Percentiles rank a stretch among this genome's conserved stretches.
Conservation (phyloP, 2,329 filamentous ascomycete genomes). For the Penicillium frequentans region DNA sequence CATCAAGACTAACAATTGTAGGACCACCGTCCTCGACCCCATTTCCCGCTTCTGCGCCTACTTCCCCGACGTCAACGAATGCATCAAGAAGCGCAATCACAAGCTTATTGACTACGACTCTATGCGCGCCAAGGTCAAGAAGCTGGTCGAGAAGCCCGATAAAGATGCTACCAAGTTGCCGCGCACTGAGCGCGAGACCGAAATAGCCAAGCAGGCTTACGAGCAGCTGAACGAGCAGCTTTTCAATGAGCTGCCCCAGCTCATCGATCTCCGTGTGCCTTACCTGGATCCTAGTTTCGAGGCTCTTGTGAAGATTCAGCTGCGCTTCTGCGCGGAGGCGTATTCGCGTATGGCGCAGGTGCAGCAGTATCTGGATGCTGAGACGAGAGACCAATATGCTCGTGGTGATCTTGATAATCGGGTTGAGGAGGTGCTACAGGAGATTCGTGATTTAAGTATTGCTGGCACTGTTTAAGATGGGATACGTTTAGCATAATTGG, state of each 20-base stretch:
- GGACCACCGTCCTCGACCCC: slow-evolving; percentile 90
- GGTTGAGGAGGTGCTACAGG: slow-evolving; percentile 93
- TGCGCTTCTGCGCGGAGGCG: slow-evolving; percentile 95
- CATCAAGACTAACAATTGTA: slow-evolving; percentile 30
- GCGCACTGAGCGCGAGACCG: slow-evolving; percentile 91
- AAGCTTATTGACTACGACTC: slow-evolving; percentile 98
- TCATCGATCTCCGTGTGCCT: slow-evolving; percentile 94
- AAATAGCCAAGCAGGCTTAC: slow-evolving; percentile 90
- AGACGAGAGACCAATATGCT: slow-evolving; percentile 94
- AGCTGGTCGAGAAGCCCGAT: slow-evolving; percentile 95
- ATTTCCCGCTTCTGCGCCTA: slow-evolving; percentile 97
- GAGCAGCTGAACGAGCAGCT: slow-evolving; percentile 97
- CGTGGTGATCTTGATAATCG: slow-evolving; percentile 85
- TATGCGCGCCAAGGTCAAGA: slow-evolving; percentile 93
- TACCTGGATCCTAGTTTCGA: slow-evolving; percentile 98
- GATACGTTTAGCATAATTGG: neutral
- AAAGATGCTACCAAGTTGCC: slow-evolving; percentile 97
- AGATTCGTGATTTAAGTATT: slow-evolving; percentile 96
- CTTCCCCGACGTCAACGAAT: slow-evolving; percentile 98
- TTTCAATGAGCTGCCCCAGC: slow-evolving; percentile 85
- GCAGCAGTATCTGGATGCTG: slow-evolving; percentile 94
- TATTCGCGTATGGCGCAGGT: slow-evolving; percentile 99
- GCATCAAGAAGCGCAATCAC: slow-evolving; percentile 98
- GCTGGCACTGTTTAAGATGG: slow-evolving; percentile 61
- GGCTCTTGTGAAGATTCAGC: slow-evolving; percentile 96